Percentiles rank a stretch among this genome's conserved stretches.
phyloP scores from a whole-genome alignment of 768 basidiomycete species.

The Russula dissimulans region DNA sequence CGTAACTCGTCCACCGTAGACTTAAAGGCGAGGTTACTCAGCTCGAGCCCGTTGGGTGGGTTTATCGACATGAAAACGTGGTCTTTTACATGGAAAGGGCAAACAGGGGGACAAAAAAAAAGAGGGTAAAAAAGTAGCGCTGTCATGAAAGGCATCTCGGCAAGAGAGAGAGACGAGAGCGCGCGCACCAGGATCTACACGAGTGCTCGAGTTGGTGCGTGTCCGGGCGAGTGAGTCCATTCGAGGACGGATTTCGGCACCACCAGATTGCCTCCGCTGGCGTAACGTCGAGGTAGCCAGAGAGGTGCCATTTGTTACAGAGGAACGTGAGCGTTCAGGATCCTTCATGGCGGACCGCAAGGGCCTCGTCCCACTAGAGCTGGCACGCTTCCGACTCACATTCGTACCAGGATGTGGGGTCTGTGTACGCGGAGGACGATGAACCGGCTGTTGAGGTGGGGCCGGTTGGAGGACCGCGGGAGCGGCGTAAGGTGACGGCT shows the following conservation, averaged over 20 bases:
- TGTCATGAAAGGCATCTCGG: not conserved
- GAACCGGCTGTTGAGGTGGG: not conserved
- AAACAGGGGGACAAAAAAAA: not conserved
- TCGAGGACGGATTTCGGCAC: slow-evolving; percentile 22
- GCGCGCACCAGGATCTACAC: slow-evolving; percentile 23
- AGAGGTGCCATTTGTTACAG: slow-evolving; percentile 9
- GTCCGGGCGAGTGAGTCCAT: slow-evolving; percentile 27
- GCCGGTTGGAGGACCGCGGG: slow-evolving; percentile 5
- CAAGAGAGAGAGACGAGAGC: not conserved
- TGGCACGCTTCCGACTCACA: slow-evolving; percentile 28
- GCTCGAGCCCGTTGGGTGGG: slow-evolving; percentile 51
- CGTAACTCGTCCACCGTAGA: slow-evolving; percentile 51
- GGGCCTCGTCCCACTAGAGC: slow-evolving; percentile 21
- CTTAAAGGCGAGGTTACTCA: slow-evolving; percentile 39
- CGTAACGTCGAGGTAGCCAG: slow-evolving; percentile 23
- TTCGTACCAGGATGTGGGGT: slow-evolving; percentile 24
- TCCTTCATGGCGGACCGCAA: slow-evolving; percentile 56
- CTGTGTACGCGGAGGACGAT: slow-evolving; percentile 12
- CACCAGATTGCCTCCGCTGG: slow-evolving; percentile 36
- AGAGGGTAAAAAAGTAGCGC: not conserved
- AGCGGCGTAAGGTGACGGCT: slow-evolving; percentile 7
- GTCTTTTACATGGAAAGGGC: slow-evolving; percentile 31
- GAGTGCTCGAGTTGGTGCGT: slow-evolving; percentile 28
- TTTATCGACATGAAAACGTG: slow-evolving; percentile 67
- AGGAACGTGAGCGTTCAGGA: slow-evolving; percentile 20